Percentiles rank a stretch among this genome's conserved stretches.
phyloP scores from a whole-genome alignment of 2,329 filamentous ascomycete species.

The Talaromyces amestolkiae region DNA sequence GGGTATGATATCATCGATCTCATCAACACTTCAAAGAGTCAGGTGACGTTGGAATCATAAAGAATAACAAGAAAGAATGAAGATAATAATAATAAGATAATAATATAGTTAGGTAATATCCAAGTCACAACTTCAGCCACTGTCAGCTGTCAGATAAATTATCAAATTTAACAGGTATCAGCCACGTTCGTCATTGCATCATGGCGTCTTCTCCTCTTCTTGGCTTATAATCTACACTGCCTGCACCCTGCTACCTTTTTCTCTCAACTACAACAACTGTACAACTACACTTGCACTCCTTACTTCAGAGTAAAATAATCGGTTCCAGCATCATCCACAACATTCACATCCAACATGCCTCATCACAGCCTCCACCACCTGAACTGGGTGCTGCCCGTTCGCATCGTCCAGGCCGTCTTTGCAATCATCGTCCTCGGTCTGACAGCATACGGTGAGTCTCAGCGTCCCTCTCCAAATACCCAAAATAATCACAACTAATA shows the following conservation, averaged over 20 bases:
- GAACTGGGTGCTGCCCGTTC: slow-evolving; percentile 49
- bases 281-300: neutral
- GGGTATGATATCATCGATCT: neutral
- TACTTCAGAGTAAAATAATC: neutral
- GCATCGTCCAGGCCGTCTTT: slow-evolving; percentile 65
- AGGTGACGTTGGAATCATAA: neutral
- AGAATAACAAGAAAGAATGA: neutral
- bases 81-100: neutral
- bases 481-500: neutral
- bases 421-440: slow-evolving; percentile 73
- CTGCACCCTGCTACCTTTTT: neutral
- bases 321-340: too few species aligned
- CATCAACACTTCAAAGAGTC: neutral
- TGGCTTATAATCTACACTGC: neutral
- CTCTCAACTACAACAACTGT: neutral
- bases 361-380: slow-evolving; percentile 15
- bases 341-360: slow-evolving; percentile 1
- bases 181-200: slow-evolving; percentile 14
- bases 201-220: neutral
- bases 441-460: slow-evolving; percentile 63
- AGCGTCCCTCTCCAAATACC: neutral
- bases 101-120: neutral
- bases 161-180: neutral
- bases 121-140: neutral
- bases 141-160: neutral